Base-by-base conservation (phyloP, 176 grass and related monocot genomes). In the Carex pumila region DNA sequence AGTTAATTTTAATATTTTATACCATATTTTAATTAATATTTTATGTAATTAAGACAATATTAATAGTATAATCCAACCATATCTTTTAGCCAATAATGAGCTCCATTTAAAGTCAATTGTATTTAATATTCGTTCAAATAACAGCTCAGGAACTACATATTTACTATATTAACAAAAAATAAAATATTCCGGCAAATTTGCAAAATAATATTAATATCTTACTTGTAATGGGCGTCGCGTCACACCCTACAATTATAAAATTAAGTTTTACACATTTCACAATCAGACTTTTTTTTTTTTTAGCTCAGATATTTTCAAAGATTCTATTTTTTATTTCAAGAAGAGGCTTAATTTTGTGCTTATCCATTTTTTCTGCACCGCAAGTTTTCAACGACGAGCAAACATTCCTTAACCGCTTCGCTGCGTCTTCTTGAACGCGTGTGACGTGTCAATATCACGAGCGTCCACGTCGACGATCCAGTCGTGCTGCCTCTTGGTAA, bases 331-430 rank as follows among this genome's bases (percentile, higher is more conserved):
- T 43, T 21, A 45, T 43, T 65, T 47, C 43, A 22, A 30, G 5
- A 25, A 52, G 25, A 29, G n/a, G 50, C 19, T 34, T n/a, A 41
- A 37, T 45, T 82, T 64, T 39, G 22, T 66, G 60, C 36, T 82
- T 82, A 82, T 65, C 61, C 79, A 82, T 30, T 17, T 80, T 53
- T 80, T 21, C 78, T 80, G 79, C 39, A 19, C 18, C 2, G 17
- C 30, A 82, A 82, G 37, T 49, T 49, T 49, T 14, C 19, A 80
- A 58, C 53, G 31, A 21, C 32, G 14, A 61, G 37, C 54, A 66
- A 25, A 63, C 54, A 82, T 47, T 82, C 7, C 36, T 22, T 29
- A 0, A 7, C 18, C 6, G 79, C 6, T 43, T 59, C 59, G 59
- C 61, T 36, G 11, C n/a, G 56, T 45, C 18, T 7, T 41, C 56